A percentile compares a stretch with the other conserved stretches of the same genome.
Evolutionary conservation across 202 grass and related monocot species (phyloP).

Genomic region (Cymbopogon flexuosus): DNA sequence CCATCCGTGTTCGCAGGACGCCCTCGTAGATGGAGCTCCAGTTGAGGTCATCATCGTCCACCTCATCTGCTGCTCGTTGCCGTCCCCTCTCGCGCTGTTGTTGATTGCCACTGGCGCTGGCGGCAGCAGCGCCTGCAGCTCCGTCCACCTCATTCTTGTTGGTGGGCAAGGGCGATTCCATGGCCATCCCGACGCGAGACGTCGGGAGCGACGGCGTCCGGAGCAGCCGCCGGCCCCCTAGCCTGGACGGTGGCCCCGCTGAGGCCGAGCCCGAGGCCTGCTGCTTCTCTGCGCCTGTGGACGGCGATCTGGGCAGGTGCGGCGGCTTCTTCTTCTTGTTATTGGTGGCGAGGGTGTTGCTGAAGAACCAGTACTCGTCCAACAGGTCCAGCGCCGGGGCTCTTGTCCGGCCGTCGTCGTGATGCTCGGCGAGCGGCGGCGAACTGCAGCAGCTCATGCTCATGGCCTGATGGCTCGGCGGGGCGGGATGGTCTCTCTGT

Average conservation of each 20-base stretch:
- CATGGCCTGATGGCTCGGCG: not conserved
- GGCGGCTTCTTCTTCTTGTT: not conserved
- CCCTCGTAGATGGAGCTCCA: constrained; percentile 60
- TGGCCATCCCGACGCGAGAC: constrained; percentile 1
- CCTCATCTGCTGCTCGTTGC: not conserved
- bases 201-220: constrained; percentile 43
- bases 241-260: not conserved
- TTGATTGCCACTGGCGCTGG: not conserved
- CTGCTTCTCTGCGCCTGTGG: not conserved
- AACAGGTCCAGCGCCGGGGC: constrained; percentile 49
- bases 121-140: not conserved
- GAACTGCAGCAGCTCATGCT: constrained; percentile 45
- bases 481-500: too few relatives aligned
- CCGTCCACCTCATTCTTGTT: not conserved
- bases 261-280: not conserved
- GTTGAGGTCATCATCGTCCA: constrained; percentile 46
- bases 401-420: not conserved
- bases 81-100: too few relatives aligned
- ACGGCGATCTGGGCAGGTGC: constrained; percentile 4
- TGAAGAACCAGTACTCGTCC: constrained; percentile 88
- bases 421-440: not conserved
- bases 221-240: not conserved
- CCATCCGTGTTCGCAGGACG: constrained; percentile 36
- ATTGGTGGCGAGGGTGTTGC: constrained; percentile 47
- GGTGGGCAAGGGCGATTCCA: not conserved